These are phyloP conservation scores for Penicillium sp. DNA, from an alignment of 2,329 filamentous ascomycete species.

Conservation along the genomic window DNA sequence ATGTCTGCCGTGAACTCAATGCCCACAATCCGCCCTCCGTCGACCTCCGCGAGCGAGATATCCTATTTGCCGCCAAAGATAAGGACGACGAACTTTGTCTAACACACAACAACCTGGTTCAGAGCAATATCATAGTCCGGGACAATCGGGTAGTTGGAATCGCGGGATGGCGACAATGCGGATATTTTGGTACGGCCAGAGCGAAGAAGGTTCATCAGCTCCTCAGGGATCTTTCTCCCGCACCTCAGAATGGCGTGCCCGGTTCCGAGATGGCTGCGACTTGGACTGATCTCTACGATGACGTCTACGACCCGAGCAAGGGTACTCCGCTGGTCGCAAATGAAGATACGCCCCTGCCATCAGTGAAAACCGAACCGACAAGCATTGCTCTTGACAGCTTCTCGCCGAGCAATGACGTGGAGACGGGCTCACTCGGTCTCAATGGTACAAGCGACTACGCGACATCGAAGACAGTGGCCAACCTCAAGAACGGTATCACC, in stretches of 20 bases:
- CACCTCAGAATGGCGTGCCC: slow-evolving; percentile 12
- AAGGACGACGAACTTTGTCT: slow-evolving; percentile 29
- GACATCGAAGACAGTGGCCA: slow-evolving; percentile 40
- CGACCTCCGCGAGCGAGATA: slow-evolving; percentile 29
- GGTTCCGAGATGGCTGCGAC: slow-evolving; percentile 18
- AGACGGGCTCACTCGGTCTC: slow-evolving; percentile 24
- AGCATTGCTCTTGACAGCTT: slow-evolving; percentile 30
- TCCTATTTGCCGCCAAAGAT: slow-evolving; percentile 32
- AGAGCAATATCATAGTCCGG: slow-evolving; percentile 39
- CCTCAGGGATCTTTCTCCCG: slow-evolving; percentile 27
- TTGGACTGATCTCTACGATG: slow-evolving; percentile 40
- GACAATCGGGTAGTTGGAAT: slow-evolving; percentile 39
- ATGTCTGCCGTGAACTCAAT: slow-evolving; percentile 35
- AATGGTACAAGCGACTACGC: slow-evolving; percentile 33
- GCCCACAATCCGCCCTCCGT: slow-evolving; percentile 25
- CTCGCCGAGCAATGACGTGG: slow-evolving; percentile 26
- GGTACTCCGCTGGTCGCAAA: slow-evolving; percentile 13
- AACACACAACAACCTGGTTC: slow-evolving; percentile 39
- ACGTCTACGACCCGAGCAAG: slow-evolving; percentile 16
- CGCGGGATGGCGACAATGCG: slow-evolving; percentile 39
- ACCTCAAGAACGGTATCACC: slow-evolving; percentile 37
- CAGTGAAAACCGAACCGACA: slow-evolving; percentile 38
- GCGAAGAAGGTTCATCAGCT: slow-evolving; percentile 34
- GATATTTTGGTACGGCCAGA: slow-evolving; percentile 38
- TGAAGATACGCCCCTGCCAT: slow-evolving; percentile 21